Base-by-base conservation (phyloP, 2,329 filamentous ascomycete genomes). In the Gliomastix tumulicola region DNA sequence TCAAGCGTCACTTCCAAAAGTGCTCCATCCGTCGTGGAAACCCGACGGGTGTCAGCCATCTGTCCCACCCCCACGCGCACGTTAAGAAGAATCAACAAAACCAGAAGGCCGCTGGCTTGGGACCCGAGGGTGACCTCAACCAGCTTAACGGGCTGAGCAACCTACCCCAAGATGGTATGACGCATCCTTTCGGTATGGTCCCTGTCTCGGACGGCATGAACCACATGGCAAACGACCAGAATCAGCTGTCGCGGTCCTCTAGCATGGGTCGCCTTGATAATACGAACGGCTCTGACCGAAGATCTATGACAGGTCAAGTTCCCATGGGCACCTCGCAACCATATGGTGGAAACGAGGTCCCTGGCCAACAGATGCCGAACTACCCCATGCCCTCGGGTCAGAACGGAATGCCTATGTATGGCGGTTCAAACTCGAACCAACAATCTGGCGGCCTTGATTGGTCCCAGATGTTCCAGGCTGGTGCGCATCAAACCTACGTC, bases 1-100 rank as follows among this genome's bases (percentile, higher is more conserved):
- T 98, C 53, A 98, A 98, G 73, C 87, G 92, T 47, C 92, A 98
- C 67, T 98, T 97, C 66, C 89, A 96, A 63, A 98, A 98, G 71
- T 98, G 92, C 68, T 96, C 92, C 27, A 88, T 96, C 47, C 82
- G 92, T 53, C 83, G 92, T 57, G 92, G 92, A 40, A 97, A 97
- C 65, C 90, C 92, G 37, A 95, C 88, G 13, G 89, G 89, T 50
- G 88, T 88, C 44, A 95, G 86, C 55, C 92, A 98, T 67, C 65
- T 98, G 62, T 94, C 89, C 49, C 88, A 96, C 64, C 87, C 88
- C 23, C 85, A 90, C 62, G 84, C 86, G 46, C 87, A 94, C 63
- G 74, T 92, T 54, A 90, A 88, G 70, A 89, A 88, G 66, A 74
- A 77, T 51, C 71, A 76, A 43, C 67, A 71, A 41, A 68, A 69